These are phyloP conservation scores for Viola odorata DNA, from an alignment of 345 rosid genomes.

Conservation along the genomic window DNA sequence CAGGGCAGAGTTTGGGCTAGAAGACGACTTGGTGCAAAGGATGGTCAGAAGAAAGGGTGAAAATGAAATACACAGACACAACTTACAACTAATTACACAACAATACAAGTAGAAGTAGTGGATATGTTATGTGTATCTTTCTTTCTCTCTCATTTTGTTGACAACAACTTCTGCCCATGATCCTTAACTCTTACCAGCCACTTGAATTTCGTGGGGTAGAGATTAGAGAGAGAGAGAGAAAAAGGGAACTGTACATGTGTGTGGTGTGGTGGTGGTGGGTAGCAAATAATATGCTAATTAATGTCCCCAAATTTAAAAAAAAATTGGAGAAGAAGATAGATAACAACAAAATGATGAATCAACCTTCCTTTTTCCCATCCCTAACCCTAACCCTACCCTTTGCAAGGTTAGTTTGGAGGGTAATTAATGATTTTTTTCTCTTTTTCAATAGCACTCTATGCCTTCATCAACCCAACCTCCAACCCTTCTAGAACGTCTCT, in stretches of 20 bases:
- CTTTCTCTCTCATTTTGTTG: conserved; percentile 6
- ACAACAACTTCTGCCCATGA: conserved; percentile 33
- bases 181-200: conserved; percentile 31
- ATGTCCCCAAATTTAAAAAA: too few relatives aligned
- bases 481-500: conserved; percentile 43
- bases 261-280: conserved; percentile 27
- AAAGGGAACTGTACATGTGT: background rate
- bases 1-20: too few relatives aligned
- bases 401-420: conserved; percentile 28
- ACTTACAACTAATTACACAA: conserved; percentile 20
- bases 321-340: conserved; percentile 12
- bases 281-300: conserved; percentile 24
- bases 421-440: conserved; percentile 5
- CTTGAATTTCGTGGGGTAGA: conserved; percentile 31
- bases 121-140: conserved; percentile 17
- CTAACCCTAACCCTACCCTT: conserved; percentile 17
- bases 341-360: conserved; percentile 33
- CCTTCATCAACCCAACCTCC: conserved; percentile 35
- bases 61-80: conserved; percentile 21
- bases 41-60: conserved; percentile 20
- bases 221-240: conserved; percentile 7
- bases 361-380: conserved; percentile 16
- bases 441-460: conserved; percentile 22
- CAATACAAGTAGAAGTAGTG: too few relatives aligned
- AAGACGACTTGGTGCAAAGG: conserved; percentile 16